These are phyloP conservation scores for Trichophyton simii DNA, from an alignment of 2,329 filamentous ascomycete species.

Conservation along the genomic window DNA sequence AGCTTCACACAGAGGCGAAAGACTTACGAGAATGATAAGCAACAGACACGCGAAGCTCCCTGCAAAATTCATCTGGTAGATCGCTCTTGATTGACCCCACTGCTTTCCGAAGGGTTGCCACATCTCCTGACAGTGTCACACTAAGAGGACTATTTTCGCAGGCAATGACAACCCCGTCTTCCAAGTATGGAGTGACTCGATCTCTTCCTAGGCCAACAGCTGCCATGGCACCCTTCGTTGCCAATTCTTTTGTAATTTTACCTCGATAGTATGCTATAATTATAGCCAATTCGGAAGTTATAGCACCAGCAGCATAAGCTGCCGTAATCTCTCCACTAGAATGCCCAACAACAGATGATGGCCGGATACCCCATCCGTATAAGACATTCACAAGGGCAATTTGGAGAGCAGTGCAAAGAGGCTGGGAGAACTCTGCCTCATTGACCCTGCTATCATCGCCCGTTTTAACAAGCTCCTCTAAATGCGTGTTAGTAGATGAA, in stretches of 20 bases:
- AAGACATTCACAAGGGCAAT: conserved; percentile 17
- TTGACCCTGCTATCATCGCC: neutral
- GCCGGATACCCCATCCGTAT: conserved; percentile 10
- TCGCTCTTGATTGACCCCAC: conserved; percentile 18
- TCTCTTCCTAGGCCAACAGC: neutral
- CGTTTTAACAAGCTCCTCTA: neutral
- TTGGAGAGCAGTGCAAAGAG: conserved; percentile 17
- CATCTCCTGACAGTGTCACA: conserved; percentile 21
- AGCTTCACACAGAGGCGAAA: neutral
- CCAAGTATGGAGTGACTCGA: neutral
- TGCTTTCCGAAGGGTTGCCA: conserved; percentile 23
- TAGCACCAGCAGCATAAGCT: conserved; percentile 15
- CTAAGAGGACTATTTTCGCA: conserved; percentile 1
- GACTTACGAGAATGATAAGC: conserved; percentile 20
- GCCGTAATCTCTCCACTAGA: conserved; percentile 20
- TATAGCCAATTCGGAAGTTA: conserved; percentile 14
- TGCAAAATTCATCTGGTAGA: conserved; percentile 13
- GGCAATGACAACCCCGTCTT: neutral
- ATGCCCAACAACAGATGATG: conserved; percentile 17
- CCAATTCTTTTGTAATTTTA: neutral
- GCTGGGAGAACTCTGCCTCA: conserved; percentile 12
- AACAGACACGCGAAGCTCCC: conserved; percentile 13
- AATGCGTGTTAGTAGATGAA: conserved; percentile 4
- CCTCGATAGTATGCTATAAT: conserved; percentile 17
- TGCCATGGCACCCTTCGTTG: neutral